These are phyloP conservation scores for Mortierella sp. DNA, from an alignment of 371 early-diverging fungal genomes.

Conservation along the genomic window DNA sequence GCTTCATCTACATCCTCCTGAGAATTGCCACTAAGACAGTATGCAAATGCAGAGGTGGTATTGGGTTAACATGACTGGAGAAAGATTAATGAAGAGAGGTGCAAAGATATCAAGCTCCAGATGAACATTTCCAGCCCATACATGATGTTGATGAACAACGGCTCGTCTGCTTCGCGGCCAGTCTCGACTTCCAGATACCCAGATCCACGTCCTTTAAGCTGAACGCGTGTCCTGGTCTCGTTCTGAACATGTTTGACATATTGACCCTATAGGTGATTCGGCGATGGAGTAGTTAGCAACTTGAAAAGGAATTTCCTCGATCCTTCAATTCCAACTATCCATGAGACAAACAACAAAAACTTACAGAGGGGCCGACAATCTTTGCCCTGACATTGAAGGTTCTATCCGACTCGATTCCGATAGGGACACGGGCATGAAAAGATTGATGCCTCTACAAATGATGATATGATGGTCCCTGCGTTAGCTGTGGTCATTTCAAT, in stretches of 20 bases:
- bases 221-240: conserved; percentile 81
- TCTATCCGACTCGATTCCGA: conserved; percentile 77
- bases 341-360: neutral
- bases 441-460: conserved; percentile 55
- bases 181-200: conserved; percentile 78
- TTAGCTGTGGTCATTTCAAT: neutral
- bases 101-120: no score
- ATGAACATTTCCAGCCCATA: conserved; percentile 55
- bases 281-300: no score
- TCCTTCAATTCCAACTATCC: no score
- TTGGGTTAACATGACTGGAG: neutral
- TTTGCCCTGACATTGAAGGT: conserved; percentile 85
- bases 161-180: conserved; percentile 80
- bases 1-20: conserved; percentile 81
- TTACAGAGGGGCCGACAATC: conserved; percentile 80
- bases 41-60: neutral
- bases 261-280: conserved; percentile 59
- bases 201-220: conserved; percentile 86
- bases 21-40: conserved; percentile 59
- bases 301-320: no score
- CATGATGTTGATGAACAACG: conserved; percentile 83
- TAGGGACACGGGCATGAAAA: conserved; percentile 73
- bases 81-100: no score
- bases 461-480: neutral
- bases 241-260: conserved; percentile 90